These are phyloP conservation scores for Aspergillus tamarii DNA, from an alignment of 2,329 filamentous ascomycete species.

Conservation along the genomic window DNA sequence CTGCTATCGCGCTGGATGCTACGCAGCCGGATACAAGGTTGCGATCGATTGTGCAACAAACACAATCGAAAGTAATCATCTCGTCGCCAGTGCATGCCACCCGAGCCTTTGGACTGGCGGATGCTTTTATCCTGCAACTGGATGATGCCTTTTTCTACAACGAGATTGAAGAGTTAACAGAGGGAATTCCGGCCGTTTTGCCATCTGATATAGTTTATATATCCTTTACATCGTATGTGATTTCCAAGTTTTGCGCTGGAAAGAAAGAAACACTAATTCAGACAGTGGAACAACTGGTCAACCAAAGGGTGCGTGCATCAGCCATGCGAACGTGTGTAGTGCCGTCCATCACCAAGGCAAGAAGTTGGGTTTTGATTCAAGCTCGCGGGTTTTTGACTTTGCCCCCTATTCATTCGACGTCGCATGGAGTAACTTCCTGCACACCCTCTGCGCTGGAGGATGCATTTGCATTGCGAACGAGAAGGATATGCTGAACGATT, in stretches of 20 bases:
- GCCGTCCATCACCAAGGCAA: not conserved
- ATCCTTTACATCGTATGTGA: not conserved
- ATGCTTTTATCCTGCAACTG: not conserved
- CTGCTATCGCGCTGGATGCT: not conserved
- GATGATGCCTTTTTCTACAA: not conserved
- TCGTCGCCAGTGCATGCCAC: not conserved
- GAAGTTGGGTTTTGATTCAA: not conserved
- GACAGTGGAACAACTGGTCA: conserved; percentile 42
- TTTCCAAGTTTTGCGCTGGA: not conserved
- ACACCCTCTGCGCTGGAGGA: conserved; percentile 46
- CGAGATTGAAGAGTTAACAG: not conserved
- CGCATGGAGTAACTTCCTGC: conserved; percentile 34
- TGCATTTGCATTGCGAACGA: conserved; percentile 49
- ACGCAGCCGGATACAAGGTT: not conserved
- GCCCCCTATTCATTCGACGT: conserved; percentile 45
- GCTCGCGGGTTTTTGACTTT: conserved; percentile 35
- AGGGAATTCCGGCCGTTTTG: not conserved
- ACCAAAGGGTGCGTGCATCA: conserved; percentile 46
- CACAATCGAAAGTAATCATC: not conserved
- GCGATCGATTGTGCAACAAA: not conserved
- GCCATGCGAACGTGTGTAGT: conserved; percentile 27
- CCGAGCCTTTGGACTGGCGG: not conserved
- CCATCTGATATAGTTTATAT: conserved; percentile 15
- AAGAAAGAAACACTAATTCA: not conserved
- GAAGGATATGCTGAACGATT: conserved; percentile 46